Evolutionary conservation across 176 grass and related monocot species (phyloP), one percentile per base, ranked within the genome.

Genomic region (Aegilops umbellulata): DNA sequence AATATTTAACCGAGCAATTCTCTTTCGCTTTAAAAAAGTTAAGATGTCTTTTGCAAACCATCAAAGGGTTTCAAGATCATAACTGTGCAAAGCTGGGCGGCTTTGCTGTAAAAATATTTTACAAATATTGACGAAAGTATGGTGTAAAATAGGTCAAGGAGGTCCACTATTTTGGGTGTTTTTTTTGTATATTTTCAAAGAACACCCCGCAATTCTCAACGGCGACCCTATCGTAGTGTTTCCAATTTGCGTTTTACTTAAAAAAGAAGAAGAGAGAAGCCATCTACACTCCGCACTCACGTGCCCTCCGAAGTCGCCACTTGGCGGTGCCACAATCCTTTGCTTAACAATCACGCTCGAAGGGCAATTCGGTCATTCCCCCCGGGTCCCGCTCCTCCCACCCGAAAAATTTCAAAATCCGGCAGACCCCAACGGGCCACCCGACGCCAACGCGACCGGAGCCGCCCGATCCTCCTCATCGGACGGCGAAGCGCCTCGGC

Each of bases 331-430:
- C 60, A 22, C 57, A n/a, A 35, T 65, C 38, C 23, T 10, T 49
- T 23, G 60, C 22, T 55, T 85, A 73, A 20, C 2, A 27, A 2
- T 6, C 41, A 79, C 35, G 65, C 3, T 1, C 16, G 27, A 81
- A 35, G 49, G 78, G 83, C 15, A 69, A 8, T 68, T 1, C 10
- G 0, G 35, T 46, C 62, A 49, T 80, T 82, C 57, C 39, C 25
- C 1, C 29, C 8, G 12, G 9, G 12, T 31, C 39, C 66, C 11
- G 41, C 65, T 30, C 20, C 67, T 24, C 27, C 61, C 60, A 60
- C 69, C 7, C 12, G 25, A 62, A 85, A 90, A 71, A 3, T 32
- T 90, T 90, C 79, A 60, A 90, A 90, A 90, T 53, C 53, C 53
- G 23, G 71, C 61, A 66, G 20, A 30, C 24, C 76, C 17, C 82